Evolutionary conservation across 306 rosid species (phyloP).

Genomic region (Glycine tomentella): DNA sequence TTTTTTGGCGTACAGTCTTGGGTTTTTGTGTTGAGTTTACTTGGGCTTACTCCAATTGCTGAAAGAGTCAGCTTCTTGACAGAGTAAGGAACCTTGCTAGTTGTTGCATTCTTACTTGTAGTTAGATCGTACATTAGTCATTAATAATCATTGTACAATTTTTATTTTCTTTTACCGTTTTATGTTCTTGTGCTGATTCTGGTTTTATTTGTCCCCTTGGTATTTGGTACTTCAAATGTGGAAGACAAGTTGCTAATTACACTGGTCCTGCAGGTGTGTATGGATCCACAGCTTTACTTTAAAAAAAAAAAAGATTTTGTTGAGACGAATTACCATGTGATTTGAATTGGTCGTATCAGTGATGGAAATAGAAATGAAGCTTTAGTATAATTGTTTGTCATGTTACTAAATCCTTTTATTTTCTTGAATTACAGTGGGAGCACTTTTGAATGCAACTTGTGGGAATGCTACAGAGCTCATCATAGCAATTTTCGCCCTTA

Average conservation of each 20-base stretch:
- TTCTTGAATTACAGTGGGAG: conserved; percentile 68
- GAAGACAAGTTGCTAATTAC: conserved; percentile 81
- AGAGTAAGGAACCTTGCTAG: conserved; percentile 61
- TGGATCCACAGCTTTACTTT: neutral
- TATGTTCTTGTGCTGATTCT: conserved; percentile 3
- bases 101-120: conserved; percentile 8
- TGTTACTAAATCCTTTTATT: conserved; percentile 18
- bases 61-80: conserved; percentile 92
- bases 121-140: neutral
- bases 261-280: conserved; percentile 92
- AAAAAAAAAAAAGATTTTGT: too few species aligned
- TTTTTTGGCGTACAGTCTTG: conserved; percentile 66
- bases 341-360: too few species aligned
- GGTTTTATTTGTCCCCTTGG: neutral
- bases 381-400: neutral
- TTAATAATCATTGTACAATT: neutral
- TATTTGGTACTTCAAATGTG: conserved; percentile 28
- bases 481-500: conserved; percentile 81
- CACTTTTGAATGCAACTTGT: conserved; percentile 92
- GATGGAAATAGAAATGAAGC: neutral
- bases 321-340: neutral
- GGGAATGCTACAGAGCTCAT: conserved; percentile 91
- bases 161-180: neutral
- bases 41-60: conserved; percentile 87
- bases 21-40: conserved; percentile 80